phyloP scores from a whole-genome alignment of 179 eudicot species.

The Spergularia azorica region DNA sequence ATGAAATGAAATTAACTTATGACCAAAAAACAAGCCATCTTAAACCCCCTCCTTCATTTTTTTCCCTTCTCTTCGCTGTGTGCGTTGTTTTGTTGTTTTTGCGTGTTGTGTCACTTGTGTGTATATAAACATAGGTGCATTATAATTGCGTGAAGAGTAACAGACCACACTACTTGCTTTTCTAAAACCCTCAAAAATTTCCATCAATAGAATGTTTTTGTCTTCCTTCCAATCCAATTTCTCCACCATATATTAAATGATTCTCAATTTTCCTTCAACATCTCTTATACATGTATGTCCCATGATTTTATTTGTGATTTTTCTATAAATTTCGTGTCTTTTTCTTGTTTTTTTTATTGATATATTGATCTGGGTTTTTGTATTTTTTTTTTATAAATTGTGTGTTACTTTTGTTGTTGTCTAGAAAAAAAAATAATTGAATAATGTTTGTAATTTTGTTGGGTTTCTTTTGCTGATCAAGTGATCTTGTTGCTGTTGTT shows the following conservation, averaged over 20 bases:
- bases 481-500: not conserved
- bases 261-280: conserved; percentile 12
- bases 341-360: conserved; percentile 18
- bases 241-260: conserved; percentile 12
- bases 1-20: no score
- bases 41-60: not conserved
- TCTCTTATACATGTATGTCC: conserved; percentile 26
- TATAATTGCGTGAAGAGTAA: no score
- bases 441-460: not conserved
- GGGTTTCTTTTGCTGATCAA: not conserved
- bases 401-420: not conserved
- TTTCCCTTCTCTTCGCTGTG: no score
- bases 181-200: conserved; percentile 33
- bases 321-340: conserved; percentile 6
- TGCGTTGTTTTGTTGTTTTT: no score
- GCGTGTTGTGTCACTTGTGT: no score
- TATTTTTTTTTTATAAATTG: conserved; percentile 5
- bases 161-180: conserved; percentile 38
- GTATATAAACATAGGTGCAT: no score
- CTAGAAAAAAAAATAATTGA: no score
- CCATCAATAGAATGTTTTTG: not conserved
- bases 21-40: no score
- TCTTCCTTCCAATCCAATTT: conserved; percentile 4
- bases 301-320: conserved; percentile 10
- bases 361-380: conserved; percentile 35